Base-by-base conservation (phyloP, 1,139 yeast species). In the Saccharomyces hybrid region DNA sequence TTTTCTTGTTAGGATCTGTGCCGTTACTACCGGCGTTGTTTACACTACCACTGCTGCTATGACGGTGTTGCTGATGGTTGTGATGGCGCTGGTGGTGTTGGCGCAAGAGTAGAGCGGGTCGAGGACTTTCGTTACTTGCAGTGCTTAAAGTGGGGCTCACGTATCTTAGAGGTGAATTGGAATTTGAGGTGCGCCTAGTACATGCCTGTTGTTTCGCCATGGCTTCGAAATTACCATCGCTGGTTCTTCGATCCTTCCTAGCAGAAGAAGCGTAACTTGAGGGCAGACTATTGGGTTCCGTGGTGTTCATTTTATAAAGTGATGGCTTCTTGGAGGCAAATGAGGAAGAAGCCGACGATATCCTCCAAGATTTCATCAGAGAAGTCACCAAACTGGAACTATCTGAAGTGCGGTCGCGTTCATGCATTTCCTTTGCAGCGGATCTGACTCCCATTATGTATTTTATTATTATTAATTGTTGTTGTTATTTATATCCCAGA, bases 311-410 rank as follows among this genome's bases (percentile, higher is more conserved):
- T 16, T 38, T 38, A 11, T 38, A 38, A 9, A 38, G 11, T 16
- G 42, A 38, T 38, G 42, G 42, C 42, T 38, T 38, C 23, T 38
- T 38, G 26, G 23, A 20, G 23, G 23, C 23, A 20, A 20, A 20
- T 20, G 52, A 38, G 3, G 61, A 54, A 25, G 58, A 50, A 6
- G 57, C 48, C 3, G 67, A 59, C 0, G 65, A 61, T 23, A 63
- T 63, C 47, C 60, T 63, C 67, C 67, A 63, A 4, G 69, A 63
- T 52, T 64, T 65, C 68, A 65, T 63, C 44, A 65, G 52, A 4
- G 66, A 60, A 2, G 61, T 56, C 4, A 64, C 67, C 32, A 65
- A 41, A 44, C 60, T 59, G 5, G 61, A 51, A 23, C 58, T 52
- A 48, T 57, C 55, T 34, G 54, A 52, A 26, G 44, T 41, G 14